Conservation (phyloP, 2,329 filamentous ascomycete genomes). For the Alternaria sp. region DNA sequence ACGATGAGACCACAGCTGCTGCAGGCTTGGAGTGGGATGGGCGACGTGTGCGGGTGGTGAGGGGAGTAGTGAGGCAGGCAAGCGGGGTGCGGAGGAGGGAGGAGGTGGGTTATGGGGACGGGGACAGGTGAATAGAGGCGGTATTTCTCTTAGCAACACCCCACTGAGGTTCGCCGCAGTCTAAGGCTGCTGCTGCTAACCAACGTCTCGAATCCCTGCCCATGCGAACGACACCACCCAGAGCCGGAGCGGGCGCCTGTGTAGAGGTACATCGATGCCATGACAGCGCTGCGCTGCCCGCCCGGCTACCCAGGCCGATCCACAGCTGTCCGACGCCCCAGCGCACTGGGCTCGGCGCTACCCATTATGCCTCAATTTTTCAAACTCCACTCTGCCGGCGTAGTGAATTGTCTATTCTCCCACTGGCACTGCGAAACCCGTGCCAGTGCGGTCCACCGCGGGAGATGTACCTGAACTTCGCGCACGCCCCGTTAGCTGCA, state of each 20-base stretch:
- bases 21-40: constrained; percentile 6
- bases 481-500: constrained; percentile 32
- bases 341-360: constrained; percentile 7
- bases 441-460: constrained; percentile 19
- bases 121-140: constrained; percentile 23
- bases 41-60: constrained; percentile 1
- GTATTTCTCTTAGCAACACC: constrained; percentile 39
- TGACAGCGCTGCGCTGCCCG: neutral
- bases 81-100: constrained; percentile 20
- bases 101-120: constrained; percentile 15
- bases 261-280: constrained; percentile 27
- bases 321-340: constrained; percentile 10
- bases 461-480: constrained; percentile 42
- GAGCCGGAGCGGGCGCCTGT: constrained; percentile 20
- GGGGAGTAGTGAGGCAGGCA: neutral
- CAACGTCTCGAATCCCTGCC: constrained; percentile 32
- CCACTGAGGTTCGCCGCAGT: constrained; percentile 29
- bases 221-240: constrained; percentile 32
- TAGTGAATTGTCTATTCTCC: neutral
- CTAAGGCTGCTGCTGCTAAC: constrained; percentile 9
- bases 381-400: neutral
- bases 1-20: constrained; percentile 1
- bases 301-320: constrained; percentile 8
- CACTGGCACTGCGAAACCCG: neutral
- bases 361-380: constrained; percentile 4